Conservation (phyloP, 2,329 filamentous ascomycete species). For the Xylaria sp. region DNA sequence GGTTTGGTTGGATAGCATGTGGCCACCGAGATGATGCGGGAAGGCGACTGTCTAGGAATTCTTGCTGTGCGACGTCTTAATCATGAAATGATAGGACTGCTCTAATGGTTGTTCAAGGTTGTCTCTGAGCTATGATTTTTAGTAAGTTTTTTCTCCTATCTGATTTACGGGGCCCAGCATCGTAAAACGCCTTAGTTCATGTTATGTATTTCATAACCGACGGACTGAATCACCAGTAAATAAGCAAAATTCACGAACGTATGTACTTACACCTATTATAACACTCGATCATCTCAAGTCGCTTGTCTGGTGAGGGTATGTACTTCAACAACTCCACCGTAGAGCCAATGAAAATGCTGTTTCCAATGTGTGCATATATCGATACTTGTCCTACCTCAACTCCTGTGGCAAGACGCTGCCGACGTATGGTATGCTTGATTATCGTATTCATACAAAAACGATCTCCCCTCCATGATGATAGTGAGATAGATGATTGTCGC, state of each 20-base stretch:
- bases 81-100: background rate
- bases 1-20: background rate
- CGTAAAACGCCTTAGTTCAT: background rate
- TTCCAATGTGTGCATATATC: slow-evolving; percentile 8
- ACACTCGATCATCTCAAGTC: background rate
- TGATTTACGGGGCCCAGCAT: too few species aligned
- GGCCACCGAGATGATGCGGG: background rate
- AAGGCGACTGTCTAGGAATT: background rate
- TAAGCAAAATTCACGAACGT: background rate
- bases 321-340: background rate
- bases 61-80: background rate
- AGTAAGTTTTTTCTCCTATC: background rate
- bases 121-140: background rate
- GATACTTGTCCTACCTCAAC: slow-evolving; percentile 13
- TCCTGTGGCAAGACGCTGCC: background rate
- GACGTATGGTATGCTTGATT: slow-evolving; percentile 1
- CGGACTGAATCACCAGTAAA: background rate
- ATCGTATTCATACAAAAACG: slow-evolving; percentile 22
- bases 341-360: slow-evolving; percentile 11
- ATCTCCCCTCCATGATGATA: background rate
- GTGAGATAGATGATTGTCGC: slow-evolving; percentile 2
- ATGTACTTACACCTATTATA: slow-evolving; percentile 15
- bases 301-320: background rate
- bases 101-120: background rate
- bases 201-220: background rate